Percentiles rank a stretch among this genome's conserved stretches.
phyloP scores from a whole-genome alignment of 1,284 basidiomycete genomes.

The Chondrostereum purpureum region DNA sequence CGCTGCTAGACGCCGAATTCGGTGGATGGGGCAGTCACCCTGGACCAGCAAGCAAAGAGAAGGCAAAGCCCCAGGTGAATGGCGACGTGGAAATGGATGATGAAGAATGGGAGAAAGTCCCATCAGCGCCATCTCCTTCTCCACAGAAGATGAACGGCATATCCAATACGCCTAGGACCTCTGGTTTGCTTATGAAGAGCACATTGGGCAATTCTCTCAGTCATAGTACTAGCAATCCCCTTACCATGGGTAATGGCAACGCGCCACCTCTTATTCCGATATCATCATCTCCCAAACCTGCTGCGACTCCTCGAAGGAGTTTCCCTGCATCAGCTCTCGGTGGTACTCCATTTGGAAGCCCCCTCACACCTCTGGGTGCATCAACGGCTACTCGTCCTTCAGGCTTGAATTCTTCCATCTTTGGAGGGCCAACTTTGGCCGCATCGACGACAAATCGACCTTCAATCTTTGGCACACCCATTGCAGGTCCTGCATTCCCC shows the following conservation, averaged over 20 bases:
- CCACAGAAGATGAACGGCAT: too few relatives aligned
- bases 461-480: background rate
- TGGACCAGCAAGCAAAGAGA: background rate
- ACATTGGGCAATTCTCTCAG: background rate
- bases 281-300: background rate
- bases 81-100: background rate
- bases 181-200: background rate
- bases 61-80: background rate
- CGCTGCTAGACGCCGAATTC: constrained; percentile 45
- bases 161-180: too few relatives aligned
- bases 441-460: background rate
- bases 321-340: background rate
- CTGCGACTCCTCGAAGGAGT: background rate
- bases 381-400: background rate
- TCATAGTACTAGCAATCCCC: too few relatives aligned
- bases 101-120: too few relatives aligned
- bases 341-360: background rate
- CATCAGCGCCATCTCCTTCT: too few relatives aligned
- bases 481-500: background rate
- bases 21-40: constrained; percentile 19
- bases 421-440: too few relatives aligned
- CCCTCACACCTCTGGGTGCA: background rate
- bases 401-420: too few relatives aligned
- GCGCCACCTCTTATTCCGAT: background rate
- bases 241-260: too few relatives aligned